Percentiles rank a stretch among this genome's conserved stretches.
Evolutionary conservation across 768 basidiomycete genomes (phyloP).

Genomic region (Rhizopogon vesiculosus): DNA sequence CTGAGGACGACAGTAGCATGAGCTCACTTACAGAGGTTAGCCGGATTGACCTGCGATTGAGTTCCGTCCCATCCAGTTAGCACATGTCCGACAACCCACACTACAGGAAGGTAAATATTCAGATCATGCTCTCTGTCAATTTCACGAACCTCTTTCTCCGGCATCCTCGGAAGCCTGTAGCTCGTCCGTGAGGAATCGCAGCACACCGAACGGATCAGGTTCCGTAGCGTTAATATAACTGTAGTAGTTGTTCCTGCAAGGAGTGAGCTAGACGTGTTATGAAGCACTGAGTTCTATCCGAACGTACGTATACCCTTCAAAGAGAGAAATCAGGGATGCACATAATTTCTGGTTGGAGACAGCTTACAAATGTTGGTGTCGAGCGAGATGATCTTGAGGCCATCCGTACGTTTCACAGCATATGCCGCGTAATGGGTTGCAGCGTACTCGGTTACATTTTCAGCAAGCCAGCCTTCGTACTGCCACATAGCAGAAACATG

Average conservation of each 20-base stretch:
- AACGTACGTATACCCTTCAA: slow-evolving; percentile 31
- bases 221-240: slow-evolving; percentile 43
- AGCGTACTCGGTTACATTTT: slow-evolving; percentile 31
- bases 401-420: slow-evolving; percentile 37
- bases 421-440: slow-evolving; percentile 45
- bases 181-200: slow-evolving; percentile 47
- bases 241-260: slow-evolving; percentile 37
- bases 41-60: slow-evolving; percentile 36
- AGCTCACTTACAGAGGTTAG: slow-evolving; percentile 36
- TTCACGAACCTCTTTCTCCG: slow-evolving; percentile 35
- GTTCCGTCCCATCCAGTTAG: slow-evolving; percentile 42
- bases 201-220: slow-evolving; percentile 45
- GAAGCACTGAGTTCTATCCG: not conserved
- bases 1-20: not conserved
- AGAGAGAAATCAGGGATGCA: not conserved
- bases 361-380: slow-evolving; percentile 47
- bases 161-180: slow-evolving; percentile 49
- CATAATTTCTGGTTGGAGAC: not conserved
- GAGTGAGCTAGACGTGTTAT: not conserved
- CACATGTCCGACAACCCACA: slow-evolving; percentile 49
- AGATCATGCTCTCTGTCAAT: not conserved
- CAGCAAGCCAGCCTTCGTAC: slow-evolving; percentile 40
- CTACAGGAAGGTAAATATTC: slow-evolving; percentile 15
- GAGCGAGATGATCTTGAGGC: slow-evolving; percentile 44
- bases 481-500: slow-evolving; percentile 43